Percentiles rank a stretch among this genome's conserved stretches.
Evolutionary conservation across 2,329 filamentous ascomycete genomes (phyloP).

Genomic region (Hymenoscyphus occultus): DNA sequence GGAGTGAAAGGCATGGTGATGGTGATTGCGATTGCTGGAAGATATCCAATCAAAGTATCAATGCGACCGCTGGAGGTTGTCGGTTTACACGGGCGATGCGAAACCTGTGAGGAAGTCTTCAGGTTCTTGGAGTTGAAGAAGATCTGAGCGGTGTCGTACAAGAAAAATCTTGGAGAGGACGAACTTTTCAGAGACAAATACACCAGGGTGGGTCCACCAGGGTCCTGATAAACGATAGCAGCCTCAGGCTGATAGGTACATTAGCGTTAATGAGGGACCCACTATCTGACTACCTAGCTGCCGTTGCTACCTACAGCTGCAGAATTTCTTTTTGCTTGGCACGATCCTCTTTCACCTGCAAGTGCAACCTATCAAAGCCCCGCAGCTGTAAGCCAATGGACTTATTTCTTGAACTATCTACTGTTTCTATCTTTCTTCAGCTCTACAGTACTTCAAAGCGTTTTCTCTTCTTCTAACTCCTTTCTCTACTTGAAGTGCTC

Average conservation of each 20-base stretch:
- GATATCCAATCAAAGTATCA: not conserved
- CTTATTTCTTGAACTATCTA: not conserved
- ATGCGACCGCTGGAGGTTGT: not conserved
- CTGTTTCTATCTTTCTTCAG: not conserved
- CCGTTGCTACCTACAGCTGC: too few relatives aligned
- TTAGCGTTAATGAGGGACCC: not conserved
- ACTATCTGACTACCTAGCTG: not conserved
- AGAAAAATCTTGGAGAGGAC: not conserved
- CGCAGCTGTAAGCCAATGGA: not conserved
- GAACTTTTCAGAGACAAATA: not conserved
- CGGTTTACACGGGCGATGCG: not conserved
- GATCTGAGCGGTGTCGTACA: slow-evolving; percentile 11
- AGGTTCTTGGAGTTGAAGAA: not conserved
- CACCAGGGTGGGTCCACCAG: not conserved
- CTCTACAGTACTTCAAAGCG: not conserved
- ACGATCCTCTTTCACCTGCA: not conserved
- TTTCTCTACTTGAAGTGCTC: not conserved
- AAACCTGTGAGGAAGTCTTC: slow-evolving; percentile 4
- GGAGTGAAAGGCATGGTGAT: slow-evolving; percentile 50
- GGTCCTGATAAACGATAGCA: not conserved
- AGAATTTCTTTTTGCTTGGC: not conserved
- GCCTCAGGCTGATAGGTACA: not conserved
- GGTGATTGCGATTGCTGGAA: slow-evolving; percentile 36
- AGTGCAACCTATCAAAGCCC: not conserved
- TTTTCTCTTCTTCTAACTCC: not conserved